These are phyloP conservation scores for Yamadazyma sp. DNA, from an alignment of 805 yeast genomes.

Conservation along the genomic window DNA sequence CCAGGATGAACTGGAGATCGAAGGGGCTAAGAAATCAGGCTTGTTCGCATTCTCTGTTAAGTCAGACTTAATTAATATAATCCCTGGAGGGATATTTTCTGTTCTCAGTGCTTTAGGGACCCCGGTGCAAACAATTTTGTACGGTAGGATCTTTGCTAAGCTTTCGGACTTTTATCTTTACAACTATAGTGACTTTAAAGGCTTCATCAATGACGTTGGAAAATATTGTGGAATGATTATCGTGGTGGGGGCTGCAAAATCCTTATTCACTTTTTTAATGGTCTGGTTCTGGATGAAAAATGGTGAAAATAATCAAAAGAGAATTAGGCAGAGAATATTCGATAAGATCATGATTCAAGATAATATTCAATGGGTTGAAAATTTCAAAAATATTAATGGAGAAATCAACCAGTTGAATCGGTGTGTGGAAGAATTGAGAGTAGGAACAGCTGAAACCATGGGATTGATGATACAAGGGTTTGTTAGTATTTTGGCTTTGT, in stretches of 20 bases:
- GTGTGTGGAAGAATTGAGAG: slow-evolving; percentile 70
- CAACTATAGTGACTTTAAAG: slow-evolving; percentile 22
- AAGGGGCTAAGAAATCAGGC: slow-evolving; percentile 8
- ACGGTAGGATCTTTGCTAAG: slow-evolving; percentile 59
- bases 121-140: slow-evolving; percentile 60
- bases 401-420: slow-evolving; percentile 64
- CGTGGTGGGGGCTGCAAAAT: slow-evolving; percentile 30
- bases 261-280: slow-evolving; percentile 49
- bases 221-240: slow-evolving; percentile 33
- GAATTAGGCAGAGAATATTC: slow-evolving; percentile 52
- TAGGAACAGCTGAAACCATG: slow-evolving; percentile 65
- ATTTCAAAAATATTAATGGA: slow-evolving; percentile 56
- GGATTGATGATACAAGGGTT: slow-evolving; percentile 56
- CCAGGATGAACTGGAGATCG: slow-evolving; percentile 1
- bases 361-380: slow-evolving; percentile 61
- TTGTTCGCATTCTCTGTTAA: slow-evolving; percentile 19
- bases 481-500: slow-evolving; percentile 53
- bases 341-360: slow-evolving; percentile 45
- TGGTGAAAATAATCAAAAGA: slow-evolving; percentile 68
- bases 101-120: slow-evolving; percentile 55
- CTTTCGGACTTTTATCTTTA: slow-evolving; percentile 32
- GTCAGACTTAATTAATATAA: slow-evolving; percentile 17
- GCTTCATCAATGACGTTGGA: slow-evolving; percentile 25
- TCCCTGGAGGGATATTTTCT: slow-evolving; percentile 38
- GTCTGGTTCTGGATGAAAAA: slow-evolving; percentile 61